Conservation (phyloP, 768 basidiomycete species). For the Boletus fagicola region DNA sequence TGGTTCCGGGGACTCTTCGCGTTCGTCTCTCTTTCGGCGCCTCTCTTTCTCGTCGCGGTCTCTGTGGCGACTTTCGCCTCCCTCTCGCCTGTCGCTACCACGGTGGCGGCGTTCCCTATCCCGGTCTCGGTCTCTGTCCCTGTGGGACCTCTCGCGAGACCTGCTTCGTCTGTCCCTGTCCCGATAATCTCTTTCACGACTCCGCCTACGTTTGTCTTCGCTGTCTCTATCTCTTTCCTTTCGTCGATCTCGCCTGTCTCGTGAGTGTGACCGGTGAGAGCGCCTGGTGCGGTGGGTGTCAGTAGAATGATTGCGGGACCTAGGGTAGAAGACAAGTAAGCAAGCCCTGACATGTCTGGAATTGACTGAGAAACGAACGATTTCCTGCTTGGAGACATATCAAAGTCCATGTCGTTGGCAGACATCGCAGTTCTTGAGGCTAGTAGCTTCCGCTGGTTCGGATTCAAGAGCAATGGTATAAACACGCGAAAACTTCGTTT, state of each 20-base stretch:
- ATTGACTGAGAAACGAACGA: slow-evolving; percentile 46
- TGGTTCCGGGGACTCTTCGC: slow-evolving; percentile 45
- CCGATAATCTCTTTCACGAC: slow-evolving; percentile 52
- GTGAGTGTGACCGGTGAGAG: slow-evolving; percentile 71
- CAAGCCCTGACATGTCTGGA: not conserved
- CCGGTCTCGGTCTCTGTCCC: slow-evolving; percentile 36
- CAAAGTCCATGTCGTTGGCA: slow-evolving; percentile 60
- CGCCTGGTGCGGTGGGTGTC: slow-evolving; percentile 72
- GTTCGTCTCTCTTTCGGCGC: slow-evolving; percentile 70
- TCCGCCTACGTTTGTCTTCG: slow-evolving; percentile 61
- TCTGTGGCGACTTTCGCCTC: slow-evolving; percentile 55
- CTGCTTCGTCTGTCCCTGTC: slow-evolving; percentile 46
- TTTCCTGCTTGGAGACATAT: slow-evolving; percentile 56
- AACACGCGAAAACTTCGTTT: slow-evolving; percentile 38
- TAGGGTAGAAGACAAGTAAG: slow-evolving; percentile 25
- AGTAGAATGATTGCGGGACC: slow-evolving; percentile 72
- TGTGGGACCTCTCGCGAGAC: slow-evolving; percentile 51
- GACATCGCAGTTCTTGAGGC: slow-evolving; percentile 39
- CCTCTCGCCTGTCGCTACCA: slow-evolving; percentile 45
- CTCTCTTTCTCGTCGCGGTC: slow-evolving; percentile 50
- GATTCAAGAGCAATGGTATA: slow-evolving; percentile 15
- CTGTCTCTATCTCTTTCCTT: slow-evolving; percentile 51
- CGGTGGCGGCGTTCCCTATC: slow-evolving; percentile 46
- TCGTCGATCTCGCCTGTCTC: slow-evolving; percentile 48
- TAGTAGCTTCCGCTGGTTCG: slow-evolving; percentile 10